Evolutionary conservation across 345 rosid genomes (phyloP).

Genomic region (Citrus maxima): DNA sequence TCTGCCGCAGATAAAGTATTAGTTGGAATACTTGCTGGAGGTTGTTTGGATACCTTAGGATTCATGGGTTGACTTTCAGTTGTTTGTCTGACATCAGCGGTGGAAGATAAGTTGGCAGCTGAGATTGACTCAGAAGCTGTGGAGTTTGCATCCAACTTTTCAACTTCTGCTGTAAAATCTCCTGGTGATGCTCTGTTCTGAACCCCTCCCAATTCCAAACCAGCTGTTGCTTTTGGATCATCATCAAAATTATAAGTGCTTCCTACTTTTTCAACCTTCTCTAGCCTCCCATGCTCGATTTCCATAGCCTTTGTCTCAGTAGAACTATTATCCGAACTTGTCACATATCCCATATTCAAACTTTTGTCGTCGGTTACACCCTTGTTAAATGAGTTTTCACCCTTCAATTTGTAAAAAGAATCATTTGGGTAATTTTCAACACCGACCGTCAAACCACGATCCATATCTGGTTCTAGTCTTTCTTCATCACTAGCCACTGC

Average conservation of each 20-base stretch:
- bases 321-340: slow-evolving; percentile 5
- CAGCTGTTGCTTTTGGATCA: slow-evolving; percentile 5
- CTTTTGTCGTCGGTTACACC: slow-evolving; percentile 4
- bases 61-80: slow-evolving; percentile 6
- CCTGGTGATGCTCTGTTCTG: slow-evolving; percentile 5
- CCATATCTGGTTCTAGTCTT: slow-evolving; percentile 1
- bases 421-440: background rate
- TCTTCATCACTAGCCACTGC: slow-evolving; percentile 16
- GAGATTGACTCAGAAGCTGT: slow-evolving; percentile 11
- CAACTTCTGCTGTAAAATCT: slow-evolving; percentile 16
- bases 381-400: background rate
- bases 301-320: slow-evolving; percentile 14
- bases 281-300: background rate
- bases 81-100: slow-evolving; percentile 3
- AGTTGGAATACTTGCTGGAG: slow-evolving; percentile 10
- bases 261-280: slow-evolving; percentile 10
- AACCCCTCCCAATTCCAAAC: slow-evolving; percentile 2
- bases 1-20: slow-evolving; percentile 11
- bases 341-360: slow-evolving; percentile 15
- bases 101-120: slow-evolving; percentile 18
- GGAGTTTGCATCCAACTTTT: slow-evolving; percentile 16
- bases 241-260: background rate
- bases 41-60: slow-evolving; percentile 11
- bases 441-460: background rate
- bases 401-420: slow-evolving; percentile 1